phyloP scores from a whole-genome alignment of 148 eudicot species.

The Silene latifolia region DNA sequence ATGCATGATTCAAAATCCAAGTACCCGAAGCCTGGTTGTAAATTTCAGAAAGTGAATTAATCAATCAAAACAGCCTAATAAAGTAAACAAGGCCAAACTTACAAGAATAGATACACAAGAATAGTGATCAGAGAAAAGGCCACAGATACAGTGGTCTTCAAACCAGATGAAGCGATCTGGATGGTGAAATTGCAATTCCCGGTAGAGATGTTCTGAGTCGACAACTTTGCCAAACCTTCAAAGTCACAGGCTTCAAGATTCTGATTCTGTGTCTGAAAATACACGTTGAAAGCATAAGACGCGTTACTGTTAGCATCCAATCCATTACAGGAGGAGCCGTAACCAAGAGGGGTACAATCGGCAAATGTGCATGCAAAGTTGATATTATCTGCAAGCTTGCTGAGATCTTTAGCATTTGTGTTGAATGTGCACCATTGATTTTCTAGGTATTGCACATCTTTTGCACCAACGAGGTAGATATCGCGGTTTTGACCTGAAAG shows the following conservation, averaged over 20 bases:
- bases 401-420: conserved; percentile 52
- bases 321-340: conserved; percentile 70
- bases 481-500: conserved; percentile 39
- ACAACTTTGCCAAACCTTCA: conserved; percentile 58
- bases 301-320: conserved; percentile 61
- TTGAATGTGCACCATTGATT: conserved; percentile 65
- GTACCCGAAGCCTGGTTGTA: background rate
- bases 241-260: conserved; percentile 47
- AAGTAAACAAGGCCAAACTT: conserved; percentile 10
- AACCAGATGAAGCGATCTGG: conserved; percentile 43
- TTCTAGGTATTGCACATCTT: conserved; percentile 52
- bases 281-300: conserved; percentile 76
- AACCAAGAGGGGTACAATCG: conserved; percentile 81
- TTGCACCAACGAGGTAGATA: conserved; percentile 52
- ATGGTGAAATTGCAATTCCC: conserved; percentile 70
- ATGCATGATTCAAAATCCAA: no score
- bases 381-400: conserved; percentile 52
- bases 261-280: conserved; percentile 68
- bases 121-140: conserved; percentile 19
- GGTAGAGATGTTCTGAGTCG: conserved; percentile 57
- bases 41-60: conserved; percentile 7
- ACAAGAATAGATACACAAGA: conserved; percentile 17
- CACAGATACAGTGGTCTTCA: conserved; percentile 15
- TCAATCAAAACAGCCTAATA: conserved; percentile 16
- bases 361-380: conserved; percentile 59